Evolutionary conservation across 108 stramenopile genomes (phyloP), one percentile per base, ranked within the genome.

Genomic region (Phaeodactylum tricornutum): DNA sequence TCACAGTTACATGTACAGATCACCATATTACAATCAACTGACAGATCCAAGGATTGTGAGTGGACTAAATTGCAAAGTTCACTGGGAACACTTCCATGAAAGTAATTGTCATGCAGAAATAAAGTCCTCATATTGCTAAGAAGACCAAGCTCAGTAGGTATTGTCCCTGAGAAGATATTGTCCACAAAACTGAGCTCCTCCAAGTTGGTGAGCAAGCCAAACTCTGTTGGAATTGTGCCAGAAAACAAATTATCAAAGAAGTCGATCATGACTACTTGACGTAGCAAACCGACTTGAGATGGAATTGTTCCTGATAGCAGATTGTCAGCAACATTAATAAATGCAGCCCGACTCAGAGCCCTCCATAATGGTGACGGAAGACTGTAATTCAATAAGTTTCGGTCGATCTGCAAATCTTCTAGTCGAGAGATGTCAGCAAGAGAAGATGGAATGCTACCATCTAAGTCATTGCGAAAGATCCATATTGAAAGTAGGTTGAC

Each of bases 141-240:
- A 36, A 48, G 44, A 0, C 79, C 77, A 43, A 83, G 55, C 20
- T 62, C 67, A 1, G 71, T 59, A 22, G 79, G 79, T 46, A 88
- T 72, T 1, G 66, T 57, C 0, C 81, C 86, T 3, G 62, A 48
- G 11, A 87, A 16, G 17, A 53, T 22, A 24, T 81, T 87, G 35
- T 64, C 30, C 21, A 62, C 61, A 54, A 81, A 69, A 19, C 35
- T 60, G 60, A 79, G 59, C 4, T 59, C 73, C 27, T 62, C 62
- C 53, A 77, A 41, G 14, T 41, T 41, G 39, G 39, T 20, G 8
- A 41, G 14, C 19, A 5, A 14, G 14, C 8, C 39, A 39, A 74
- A 21, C 16, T 37, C 33, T 1, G 22, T 36, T 1, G 72, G 67
- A 41, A 76, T 43, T 2, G 47, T 59, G 15, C 75, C 75, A 4